These are phyloP conservation scores for Pseudogymnoascus sp. DNA, from an alignment of 2,329 filamentous ascomycete species.

Conservation along the genomic window DNA sequence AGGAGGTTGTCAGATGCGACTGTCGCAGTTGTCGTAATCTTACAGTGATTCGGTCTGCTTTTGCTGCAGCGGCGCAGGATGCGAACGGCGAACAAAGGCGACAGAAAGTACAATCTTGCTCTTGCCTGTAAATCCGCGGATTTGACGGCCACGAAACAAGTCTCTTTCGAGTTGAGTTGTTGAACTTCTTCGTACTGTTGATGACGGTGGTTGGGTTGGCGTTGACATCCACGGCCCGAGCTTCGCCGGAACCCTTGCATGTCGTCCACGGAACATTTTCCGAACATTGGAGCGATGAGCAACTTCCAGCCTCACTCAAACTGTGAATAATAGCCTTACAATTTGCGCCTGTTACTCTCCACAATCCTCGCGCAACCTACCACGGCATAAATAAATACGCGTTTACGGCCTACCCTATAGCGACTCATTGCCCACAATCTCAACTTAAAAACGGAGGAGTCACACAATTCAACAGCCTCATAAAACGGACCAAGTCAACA, in stretches of 20 bases:
- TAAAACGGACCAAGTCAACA: not conserved
- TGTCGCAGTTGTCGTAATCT: conserved; percentile 7
- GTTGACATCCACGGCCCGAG: conserved; percentile 2
- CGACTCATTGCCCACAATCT: not conserved
- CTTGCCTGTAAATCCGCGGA: conserved; percentile 5
- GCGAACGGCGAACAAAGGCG: not conserved
- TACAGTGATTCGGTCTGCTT: not conserved
- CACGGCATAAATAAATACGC: not conserved
- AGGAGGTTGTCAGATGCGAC: not conserved
- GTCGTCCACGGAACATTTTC: conserved; percentile 6
- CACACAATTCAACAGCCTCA: not conserved
- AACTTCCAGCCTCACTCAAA: not conserved
- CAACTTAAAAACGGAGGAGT: not conserved
- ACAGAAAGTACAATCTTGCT: not conserved
- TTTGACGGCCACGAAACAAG: conserved; percentile 2
- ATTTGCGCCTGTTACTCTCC: not conserved
- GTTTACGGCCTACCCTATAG: not conserved
- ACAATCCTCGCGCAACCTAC: not conserved
- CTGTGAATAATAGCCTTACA: conserved; percentile 2
- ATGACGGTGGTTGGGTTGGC: conserved; percentile 7
- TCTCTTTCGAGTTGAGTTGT: conserved; percentile 3
- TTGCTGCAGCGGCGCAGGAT: not conserved
- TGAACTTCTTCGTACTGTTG: conserved; percentile 6
- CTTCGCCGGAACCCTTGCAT: conserved; percentile 7
- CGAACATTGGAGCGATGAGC: conserved; percentile 3